Conservation (phyloP, 352 stramenopile genomes). For the Blastocystis sp. region DNA sequence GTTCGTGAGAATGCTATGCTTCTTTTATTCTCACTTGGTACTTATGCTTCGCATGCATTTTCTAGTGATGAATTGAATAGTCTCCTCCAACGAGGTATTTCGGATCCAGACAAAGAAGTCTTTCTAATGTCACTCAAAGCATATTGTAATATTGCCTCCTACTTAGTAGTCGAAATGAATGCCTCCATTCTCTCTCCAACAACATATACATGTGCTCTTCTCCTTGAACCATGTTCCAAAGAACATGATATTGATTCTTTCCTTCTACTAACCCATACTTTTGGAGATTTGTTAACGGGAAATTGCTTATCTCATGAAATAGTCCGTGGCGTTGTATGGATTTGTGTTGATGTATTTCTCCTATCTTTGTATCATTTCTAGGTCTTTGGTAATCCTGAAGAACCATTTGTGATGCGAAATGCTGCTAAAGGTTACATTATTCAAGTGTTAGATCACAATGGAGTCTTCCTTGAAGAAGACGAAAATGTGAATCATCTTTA, state of each 20-base stretch:
- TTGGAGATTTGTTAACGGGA: background rate
- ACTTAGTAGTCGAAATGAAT: constrained; percentile 37
- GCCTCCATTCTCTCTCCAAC: background rate
- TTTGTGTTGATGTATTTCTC: background rate
- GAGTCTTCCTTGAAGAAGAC: background rate
- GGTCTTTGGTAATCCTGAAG: background rate
- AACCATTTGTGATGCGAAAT: background rate
- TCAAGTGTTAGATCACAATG: background rate
- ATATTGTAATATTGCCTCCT: constrained; percentile 11
- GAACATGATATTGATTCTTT: constrained; percentile 21
- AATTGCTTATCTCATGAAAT: background rate
- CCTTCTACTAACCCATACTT: background rate
- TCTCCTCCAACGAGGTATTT: constrained; percentile 1
- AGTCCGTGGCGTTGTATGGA: background rate
- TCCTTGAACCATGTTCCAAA: background rate
- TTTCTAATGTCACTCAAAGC: constrained; percentile 33
- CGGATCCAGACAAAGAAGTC: constrained; percentile 23
- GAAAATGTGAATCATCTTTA: background rate
- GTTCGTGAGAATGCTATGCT: constrained; percentile 25
- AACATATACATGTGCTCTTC: background rate
- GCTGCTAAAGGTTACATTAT: background rate
- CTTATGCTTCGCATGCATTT: background rate
- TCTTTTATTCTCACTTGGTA: constrained; percentile 37
- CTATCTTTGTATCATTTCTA: background rate
- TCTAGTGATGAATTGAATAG: background rate